Evolutionary conservation across 2,329 filamentous ascomycete genomes (phyloP), one percentile per base, ranked within the genome.

Genomic region (Anisogramma anomala): DNA sequence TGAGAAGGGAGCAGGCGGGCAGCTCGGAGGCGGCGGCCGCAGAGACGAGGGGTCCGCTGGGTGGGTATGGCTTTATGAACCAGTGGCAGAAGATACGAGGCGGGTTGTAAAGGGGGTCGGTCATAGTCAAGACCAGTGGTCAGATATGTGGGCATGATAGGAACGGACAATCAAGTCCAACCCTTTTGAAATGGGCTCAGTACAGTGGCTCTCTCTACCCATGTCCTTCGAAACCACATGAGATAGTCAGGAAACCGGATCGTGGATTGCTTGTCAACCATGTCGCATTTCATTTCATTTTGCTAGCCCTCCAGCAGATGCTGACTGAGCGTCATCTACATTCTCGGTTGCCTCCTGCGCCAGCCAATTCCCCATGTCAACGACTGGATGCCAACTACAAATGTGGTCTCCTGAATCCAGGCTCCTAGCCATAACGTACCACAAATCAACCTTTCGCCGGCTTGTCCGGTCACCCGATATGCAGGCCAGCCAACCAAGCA

Each of bases 51-150:
- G 57, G 63, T 3, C 60, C 63, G 38, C 58, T 64, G 0, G 67
- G 69, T 1, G 72, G 71, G 0, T 78, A 77, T 53, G 72, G 74
- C 4, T 60, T 79, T 39, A 77, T 79, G 50, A 78, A 69, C 57
- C 75, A 79, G 56, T 57, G 78, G 45, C 74, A 78, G 57, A 75
- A 74, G 57, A 63, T 79, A 43, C 65, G 74, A 38, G 68, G 65
- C 30, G 73, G 72, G 1, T 52, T 75, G 40, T 71, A 53, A 59
- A 25, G 20, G 10, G 30, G 2, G 17, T 14, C 28, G 14, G 26
- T n/a, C n/a, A 23, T 23, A 23, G 22, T 9, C 22, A 23, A 6
- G 9, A 11, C 26, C n/a, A 15, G 4, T 6, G 9, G 25, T 10
- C 10, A 27, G 11, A 35, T 4, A 26, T 33, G n/a, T 17, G 6